phyloP scores from a whole-genome alignment of 371 early-diverging fungal genomes.

The Lichtheimia corymbifera region DNA sequence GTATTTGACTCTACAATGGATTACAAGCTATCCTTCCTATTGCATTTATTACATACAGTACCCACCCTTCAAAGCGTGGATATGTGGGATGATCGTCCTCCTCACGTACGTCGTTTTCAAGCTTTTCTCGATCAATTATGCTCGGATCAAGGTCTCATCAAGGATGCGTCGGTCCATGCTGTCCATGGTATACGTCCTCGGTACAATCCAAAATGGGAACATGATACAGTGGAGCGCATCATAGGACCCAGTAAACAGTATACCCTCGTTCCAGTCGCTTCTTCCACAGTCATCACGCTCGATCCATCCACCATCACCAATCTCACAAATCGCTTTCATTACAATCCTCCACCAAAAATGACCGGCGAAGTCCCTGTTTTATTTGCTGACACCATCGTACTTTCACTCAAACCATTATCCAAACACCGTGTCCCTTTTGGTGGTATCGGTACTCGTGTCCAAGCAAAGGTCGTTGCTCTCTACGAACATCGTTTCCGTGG shows the following conservation, averaged over 20 bases:
- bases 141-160: constrained; percentile 13
- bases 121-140: constrained; percentile 34
- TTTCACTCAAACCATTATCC: constrained; percentile 10
- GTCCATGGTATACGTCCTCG: constrained; percentile 44
- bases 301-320: background rate
- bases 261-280: constrained; percentile 8
- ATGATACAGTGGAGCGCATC: constrained; percentile 38
- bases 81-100: constrained; percentile 67
- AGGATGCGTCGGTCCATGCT: constrained; percentile 30
- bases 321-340: constrained; percentile 11
- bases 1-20: constrained; percentile 54
- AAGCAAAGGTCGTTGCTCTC: constrained; percentile 10
- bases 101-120: constrained; percentile 50
- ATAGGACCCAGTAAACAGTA: constrained; percentile 33
- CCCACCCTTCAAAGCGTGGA: constrained; percentile 36
- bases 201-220: constrained; percentile 53
- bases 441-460: constrained; percentile 16
- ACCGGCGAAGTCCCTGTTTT: constrained; percentile 24
- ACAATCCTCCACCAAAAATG: background rate
- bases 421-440: constrained; percentile 6
- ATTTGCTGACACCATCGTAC: constrained; percentile 26
- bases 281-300: constrained; percentile 21
- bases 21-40: constrained; percentile 58
- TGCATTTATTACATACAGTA: constrained; percentile 44
- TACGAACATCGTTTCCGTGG: constrained; percentile 1